These are phyloP conservation scores for Delphinella strobiligena DNA, from an alignment of 2,329 filamentous ascomycete species.

Conservation along the genomic window DNA sequence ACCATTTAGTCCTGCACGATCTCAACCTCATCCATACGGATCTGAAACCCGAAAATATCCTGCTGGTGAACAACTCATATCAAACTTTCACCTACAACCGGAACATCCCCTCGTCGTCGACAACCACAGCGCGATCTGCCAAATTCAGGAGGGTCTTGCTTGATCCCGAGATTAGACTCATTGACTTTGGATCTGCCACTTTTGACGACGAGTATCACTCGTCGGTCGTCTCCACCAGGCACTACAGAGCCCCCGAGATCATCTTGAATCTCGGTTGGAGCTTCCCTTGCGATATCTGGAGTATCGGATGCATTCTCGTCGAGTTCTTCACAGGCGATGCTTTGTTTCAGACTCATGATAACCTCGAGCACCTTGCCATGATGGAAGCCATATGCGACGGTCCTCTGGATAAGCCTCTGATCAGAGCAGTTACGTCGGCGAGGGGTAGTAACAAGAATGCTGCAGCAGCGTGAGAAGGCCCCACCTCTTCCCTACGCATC, in stretches of 20 bases:
- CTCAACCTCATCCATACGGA: slow-evolving; percentile 92
- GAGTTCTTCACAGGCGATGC: slow-evolving; percentile 59
- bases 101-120: slow-evolving; percentile 52
- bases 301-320: slow-evolving; percentile 55
- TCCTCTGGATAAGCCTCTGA: slow-evolving; percentile 43
- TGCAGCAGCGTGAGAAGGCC: slow-evolving; percentile 40
- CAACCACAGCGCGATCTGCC: slow-evolving; percentile 43
- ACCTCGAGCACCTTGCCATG: slow-evolving; percentile 56
- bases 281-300: slow-evolving; percentile 58
- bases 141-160: slow-evolving; percentile 51
- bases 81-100: slow-evolving; percentile 60
- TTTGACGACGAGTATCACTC: slow-evolving; percentile 60
- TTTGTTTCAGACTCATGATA: slow-evolving; percentile 57
- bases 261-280: slow-evolving; percentile 57
- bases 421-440: slow-evolving; percentile 40
- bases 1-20: slow-evolving; percentile 86
- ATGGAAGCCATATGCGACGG: slow-evolving; percentile 52
- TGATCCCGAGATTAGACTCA: slow-evolving; percentile 54
- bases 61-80: slow-evolving; percentile 51
- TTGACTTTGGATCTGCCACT: slow-evolving; percentile 56
- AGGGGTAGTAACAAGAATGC: slow-evolving; percentile 38
- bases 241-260: slow-evolving; percentile 56
- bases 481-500: background rate
- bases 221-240: slow-evolving; percentile 53
- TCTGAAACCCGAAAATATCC: slow-evolving; percentile 56